Evolutionary conservation across 1,139 yeast genomes (phyloP), one percentile per base, ranked within the genome.

Genomic region (Hyphopichia fennica): DNA sequence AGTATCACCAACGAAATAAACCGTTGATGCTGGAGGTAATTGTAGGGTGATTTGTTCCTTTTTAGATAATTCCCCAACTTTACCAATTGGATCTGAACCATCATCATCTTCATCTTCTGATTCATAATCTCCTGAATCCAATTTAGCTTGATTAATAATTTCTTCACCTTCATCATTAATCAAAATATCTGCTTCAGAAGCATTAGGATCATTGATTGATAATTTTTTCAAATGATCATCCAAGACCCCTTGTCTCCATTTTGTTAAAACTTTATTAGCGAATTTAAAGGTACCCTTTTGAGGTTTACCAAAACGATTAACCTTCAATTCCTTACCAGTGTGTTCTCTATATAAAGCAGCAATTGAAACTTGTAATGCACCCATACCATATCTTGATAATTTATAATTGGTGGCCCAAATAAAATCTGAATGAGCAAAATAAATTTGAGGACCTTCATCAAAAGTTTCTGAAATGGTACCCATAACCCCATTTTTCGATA

Each of bases 1-100:
- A n/a, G 95, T 87, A 60, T 87, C 96, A 52, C 96, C 96, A 38
- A 87, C 95, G 68, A 87, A 87, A 62, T 87, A 87, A 16, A 87
- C 95, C 0, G 93, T 85, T 5, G 89, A 83, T 2, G 93, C 90
- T 11, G 91, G 90, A 11, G 95, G 95, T 49, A 86, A 69, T 49
- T 83, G 82, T 52, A 81, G 68, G 27, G 72, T 68, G 47, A 73
- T 72, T 44, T 69, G 56, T 27, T 71, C 76, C 37, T 57, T 56
- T 43, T 61, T 63, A 33, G 58, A 63, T 33, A 56, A 60, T 40
- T 60, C 62, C 23, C 62, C 70, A 20, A 66, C 63, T 34, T 62
- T 66, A 25, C 56, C 63, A 16, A 66, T 66, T 6, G 33, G n/a
- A 9, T 48, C 52, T 4, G 43, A 49, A n/a, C 47, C 56, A 15